These are phyloP conservation scores for Gossypium aridum DNA, from an alignment of 441 rosid genomes.

Conservation along the genomic window DNA sequence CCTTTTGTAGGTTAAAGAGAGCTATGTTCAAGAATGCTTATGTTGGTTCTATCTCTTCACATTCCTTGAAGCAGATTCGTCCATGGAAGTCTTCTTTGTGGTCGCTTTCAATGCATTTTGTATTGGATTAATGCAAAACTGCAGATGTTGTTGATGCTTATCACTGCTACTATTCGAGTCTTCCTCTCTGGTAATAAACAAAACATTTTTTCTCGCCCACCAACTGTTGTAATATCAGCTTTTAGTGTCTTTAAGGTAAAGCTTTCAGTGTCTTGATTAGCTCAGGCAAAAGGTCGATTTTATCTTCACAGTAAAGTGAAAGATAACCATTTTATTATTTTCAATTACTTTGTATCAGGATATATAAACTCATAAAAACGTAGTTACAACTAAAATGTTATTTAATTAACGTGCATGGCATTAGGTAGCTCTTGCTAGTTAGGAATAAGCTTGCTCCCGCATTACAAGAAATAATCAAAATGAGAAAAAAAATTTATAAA, in stretches of 20 bases:
- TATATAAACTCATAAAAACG: neutral
- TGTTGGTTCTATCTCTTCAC: constrained; percentile 81
- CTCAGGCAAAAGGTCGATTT: constrained; percentile 80
- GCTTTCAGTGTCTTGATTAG: constrained; percentile 80
- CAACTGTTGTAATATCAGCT: constrained; percentile 90
- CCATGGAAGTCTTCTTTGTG: constrained; percentile 70
- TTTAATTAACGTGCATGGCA: neutral
- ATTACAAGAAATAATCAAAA: too few relatives aligned
- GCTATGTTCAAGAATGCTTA: constrained; percentile 53
- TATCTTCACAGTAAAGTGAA: constrained; percentile 78
- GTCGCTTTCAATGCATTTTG: constrained; percentile 83
- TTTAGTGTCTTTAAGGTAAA: constrained; percentile 63
- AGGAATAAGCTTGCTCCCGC: too few relatives aligned
- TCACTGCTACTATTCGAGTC: constrained; percentile 33
- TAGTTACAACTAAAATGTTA: neutral
- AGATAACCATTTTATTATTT: too few relatives aligned
- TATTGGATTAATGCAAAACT: constrained; percentile 59
- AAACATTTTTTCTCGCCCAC: constrained; percentile 78
- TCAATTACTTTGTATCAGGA: neutral
- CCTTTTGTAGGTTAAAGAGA: constrained; percentile 29
- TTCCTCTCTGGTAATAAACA: constrained; percentile 82
- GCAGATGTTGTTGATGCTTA: constrained; percentile 37
- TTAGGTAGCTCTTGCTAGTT: neutral
- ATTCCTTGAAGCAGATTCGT: constrained; percentile 64
- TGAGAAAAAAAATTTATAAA: too few relatives aligned